Evolutionary conservation across 192 early-diverging fungal species (phyloP).

Genomic region (Coemansia sp.): DNA sequence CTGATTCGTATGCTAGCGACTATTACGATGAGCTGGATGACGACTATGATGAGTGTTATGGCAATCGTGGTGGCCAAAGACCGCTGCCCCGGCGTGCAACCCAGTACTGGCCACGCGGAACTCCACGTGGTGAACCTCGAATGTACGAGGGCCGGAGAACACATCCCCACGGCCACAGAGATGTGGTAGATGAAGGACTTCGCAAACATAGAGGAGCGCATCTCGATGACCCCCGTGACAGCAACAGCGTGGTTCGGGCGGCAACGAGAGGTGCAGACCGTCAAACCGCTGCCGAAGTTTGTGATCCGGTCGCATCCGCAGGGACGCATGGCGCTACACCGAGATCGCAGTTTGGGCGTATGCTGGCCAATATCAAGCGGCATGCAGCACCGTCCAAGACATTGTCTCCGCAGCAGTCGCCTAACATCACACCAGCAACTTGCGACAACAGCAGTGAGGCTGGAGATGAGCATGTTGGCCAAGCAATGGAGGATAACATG

Average conservation of each 20-base stretch:
- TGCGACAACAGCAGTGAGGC: neutral
- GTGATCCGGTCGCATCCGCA: neutral
- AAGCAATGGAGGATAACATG: neutral
- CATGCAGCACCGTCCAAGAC: slow-evolving; percentile 1
- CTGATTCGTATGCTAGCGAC: slow-evolving; percentile 29
- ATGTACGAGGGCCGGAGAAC: neutral
- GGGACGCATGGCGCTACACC: slow-evolving; percentile 5
- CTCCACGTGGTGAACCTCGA: neutral
- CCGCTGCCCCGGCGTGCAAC: neutral
- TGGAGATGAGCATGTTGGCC: neutral
- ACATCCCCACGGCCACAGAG: neutral
- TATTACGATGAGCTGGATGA: slow-evolving; percentile 34
- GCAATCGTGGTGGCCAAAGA: neutral
- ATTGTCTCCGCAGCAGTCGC: neutral
- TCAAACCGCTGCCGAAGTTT: neutral
- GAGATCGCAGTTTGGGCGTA: slow-evolving; percentile 49
- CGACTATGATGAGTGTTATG: slow-evolving; percentile 17
- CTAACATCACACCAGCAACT: neutral
- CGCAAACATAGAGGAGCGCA: slow-evolving; percentile 1
- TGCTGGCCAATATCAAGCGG: slow-evolving; percentile 45
- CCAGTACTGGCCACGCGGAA: neutral
- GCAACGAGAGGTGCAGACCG: neutral
- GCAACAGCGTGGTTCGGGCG: slow-evolving; percentile 14
- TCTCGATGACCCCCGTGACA: slow-evolving; percentile 48
- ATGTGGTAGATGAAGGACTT: neutral